Evolutionary conservation across 805 yeast genomes (phyloP).

Genomic region (Debaryomyces castellii): DNA sequence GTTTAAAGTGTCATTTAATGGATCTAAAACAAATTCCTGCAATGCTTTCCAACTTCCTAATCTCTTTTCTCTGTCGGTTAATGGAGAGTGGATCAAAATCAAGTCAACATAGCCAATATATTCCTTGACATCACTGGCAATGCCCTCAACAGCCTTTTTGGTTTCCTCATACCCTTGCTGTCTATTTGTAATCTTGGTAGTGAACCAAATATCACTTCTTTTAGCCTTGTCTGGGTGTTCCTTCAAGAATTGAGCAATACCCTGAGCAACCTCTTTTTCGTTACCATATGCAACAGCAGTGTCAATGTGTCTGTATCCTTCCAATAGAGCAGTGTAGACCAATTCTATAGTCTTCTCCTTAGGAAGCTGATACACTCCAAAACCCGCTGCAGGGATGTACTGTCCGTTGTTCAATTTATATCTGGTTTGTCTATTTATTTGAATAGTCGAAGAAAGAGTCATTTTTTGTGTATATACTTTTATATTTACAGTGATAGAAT

Average conservation of each 20-base stretch:
- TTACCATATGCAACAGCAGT: slow-evolving; percentile 69
- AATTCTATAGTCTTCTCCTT: slow-evolving; percentile 35
- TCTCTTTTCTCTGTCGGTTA: slow-evolving; percentile 37
- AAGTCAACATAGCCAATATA: slow-evolving; percentile 40
- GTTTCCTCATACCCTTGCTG: slow-evolving; percentile 38
- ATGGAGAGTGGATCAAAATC: slow-evolving; percentile 55
- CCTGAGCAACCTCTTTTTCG: slow-evolving; percentile 61
- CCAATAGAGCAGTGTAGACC: slow-evolving; percentile 56
- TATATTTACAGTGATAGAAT: too few species aligned
- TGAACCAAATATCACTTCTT: slow-evolving; percentile 37
- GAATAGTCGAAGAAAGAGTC: slow-evolving; percentile 32
- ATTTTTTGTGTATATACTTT: too few species aligned
- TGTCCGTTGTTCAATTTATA: slow-evolving; percentile 55
- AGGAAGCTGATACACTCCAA: slow-evolving; percentile 53
- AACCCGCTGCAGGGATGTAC: slow-evolving; percentile 54
- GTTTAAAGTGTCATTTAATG: slow-evolving; percentile 45
- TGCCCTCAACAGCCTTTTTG: slow-evolving; percentile 26
- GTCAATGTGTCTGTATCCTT: slow-evolving; percentile 76
- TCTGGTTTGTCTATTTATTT: slow-evolving; percentile 30
- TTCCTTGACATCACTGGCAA: slow-evolving; percentile 29
- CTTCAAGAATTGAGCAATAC: slow-evolving; percentile 51
- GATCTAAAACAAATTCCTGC: slow-evolving; percentile 59
- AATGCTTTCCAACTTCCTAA: slow-evolving; percentile 68
- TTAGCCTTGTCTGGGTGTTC: slow-evolving; percentile 34
- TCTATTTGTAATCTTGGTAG: slow-evolving; percentile 30